Percentiles rank a stretch among this genome's conserved stretches.
phyloP scores from a whole-genome alignment of 495 filamentous ascomycete species.

The Margaritispora aquatica region DNA sequence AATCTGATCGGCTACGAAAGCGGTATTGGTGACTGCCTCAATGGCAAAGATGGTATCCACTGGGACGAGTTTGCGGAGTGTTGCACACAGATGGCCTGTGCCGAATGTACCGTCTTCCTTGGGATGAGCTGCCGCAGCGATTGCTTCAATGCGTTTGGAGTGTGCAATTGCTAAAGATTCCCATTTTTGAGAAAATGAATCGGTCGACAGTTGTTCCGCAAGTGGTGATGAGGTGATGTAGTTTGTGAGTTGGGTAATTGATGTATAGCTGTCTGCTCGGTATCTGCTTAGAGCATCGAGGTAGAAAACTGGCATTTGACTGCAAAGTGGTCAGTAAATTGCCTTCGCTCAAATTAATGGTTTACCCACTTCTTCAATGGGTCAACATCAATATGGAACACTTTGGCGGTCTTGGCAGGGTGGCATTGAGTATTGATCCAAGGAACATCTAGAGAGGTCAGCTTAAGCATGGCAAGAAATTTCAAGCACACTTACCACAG shows the following conservation, averaged over 20 bases:
- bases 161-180: constrained; percentile 53
- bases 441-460: constrained; percentile 39
- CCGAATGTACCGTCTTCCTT: constrained; percentile 62
- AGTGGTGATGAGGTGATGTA: constrained; percentile 42
- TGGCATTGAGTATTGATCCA: constrained; percentile 60
- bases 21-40: constrained; percentile 83
- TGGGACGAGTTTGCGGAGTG: constrained; percentile 60
- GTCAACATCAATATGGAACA: constrained; percentile 83
- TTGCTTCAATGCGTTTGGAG: constrained; percentile 49
- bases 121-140: constrained; percentile 49
- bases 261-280: constrained; percentile 64
- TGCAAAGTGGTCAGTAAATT: neutral
- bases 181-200: constrained; percentile 43
- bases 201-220: constrained; percentile 38
- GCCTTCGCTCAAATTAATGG: neutral
- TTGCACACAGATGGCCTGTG: constrained; percentile 59
- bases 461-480: neutral
- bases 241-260: constrained; percentile 61
- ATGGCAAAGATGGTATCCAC: constrained; percentile 76
- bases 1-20: constrained; percentile 75
- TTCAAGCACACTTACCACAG: constrained; percentile 45
- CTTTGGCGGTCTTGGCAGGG: constrained; percentile 51
- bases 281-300: constrained; percentile 67
- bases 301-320: constrained; percentile 78
- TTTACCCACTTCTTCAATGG: constrained; percentile 59